A percentile compares a stretch with the other conserved stretches of the same genome.
phyloP scores from a whole-genome alignment of 23 red algal species.

The Rhodosorus marinus region DNA sequence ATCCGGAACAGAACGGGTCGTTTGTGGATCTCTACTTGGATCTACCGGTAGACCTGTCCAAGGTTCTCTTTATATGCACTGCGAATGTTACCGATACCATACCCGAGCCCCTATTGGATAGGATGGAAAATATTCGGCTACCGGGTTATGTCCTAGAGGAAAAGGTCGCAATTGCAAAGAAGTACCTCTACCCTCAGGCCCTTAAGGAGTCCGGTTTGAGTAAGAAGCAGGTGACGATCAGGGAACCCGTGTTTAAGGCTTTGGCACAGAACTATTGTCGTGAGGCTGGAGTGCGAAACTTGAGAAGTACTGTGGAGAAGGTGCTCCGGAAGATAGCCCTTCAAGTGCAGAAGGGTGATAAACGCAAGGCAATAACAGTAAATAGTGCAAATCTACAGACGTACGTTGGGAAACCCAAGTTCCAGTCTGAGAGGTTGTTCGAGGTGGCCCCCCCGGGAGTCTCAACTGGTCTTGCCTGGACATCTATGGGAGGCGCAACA shows the following conservation, averaged over 20 bases:
- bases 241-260: slow-evolving; percentile 25
- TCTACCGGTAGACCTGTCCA: slow-evolving; percentile 68
- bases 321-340: slow-evolving; percentile 66
- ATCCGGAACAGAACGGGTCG: slow-evolving; percentile 75
- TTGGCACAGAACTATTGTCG: slow-evolving; percentile 81
- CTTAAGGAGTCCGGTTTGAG: slow-evolving; percentile 37
- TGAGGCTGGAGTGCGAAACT: slow-evolving; percentile 82
- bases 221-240: slow-evolving; percentile 31
- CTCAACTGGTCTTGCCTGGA: slow-evolving; percentile 80
- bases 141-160: slow-evolving; percentile 90
- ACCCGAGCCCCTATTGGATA: slow-evolving; percentile 64
- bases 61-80: slow-evolving; percentile 82
- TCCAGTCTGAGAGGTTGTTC: slow-evolving; percentile 44
- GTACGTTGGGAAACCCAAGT: slow-evolving; percentile 47
- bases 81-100: slow-evolving; percentile 85
- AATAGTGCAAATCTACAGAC: not conserved
- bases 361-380: not conserved
- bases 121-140: slow-evolving; percentile 86
- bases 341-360: not conserved
- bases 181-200: slow-evolving; percentile 54
- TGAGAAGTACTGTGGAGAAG: slow-evolving; percentile 77
- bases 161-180: slow-evolving; percentile 76
- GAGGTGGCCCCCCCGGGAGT: slow-evolving; percentile 48
- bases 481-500: slow-evolving; percentile 59
- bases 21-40: slow-evolving; percentile 97